Percentiles rank a stretch among this genome's conserved stretches.
phyloP scores from a whole-genome alignment of 495 filamentous ascomycete species.

The Usnea hakonensis region DNA sequence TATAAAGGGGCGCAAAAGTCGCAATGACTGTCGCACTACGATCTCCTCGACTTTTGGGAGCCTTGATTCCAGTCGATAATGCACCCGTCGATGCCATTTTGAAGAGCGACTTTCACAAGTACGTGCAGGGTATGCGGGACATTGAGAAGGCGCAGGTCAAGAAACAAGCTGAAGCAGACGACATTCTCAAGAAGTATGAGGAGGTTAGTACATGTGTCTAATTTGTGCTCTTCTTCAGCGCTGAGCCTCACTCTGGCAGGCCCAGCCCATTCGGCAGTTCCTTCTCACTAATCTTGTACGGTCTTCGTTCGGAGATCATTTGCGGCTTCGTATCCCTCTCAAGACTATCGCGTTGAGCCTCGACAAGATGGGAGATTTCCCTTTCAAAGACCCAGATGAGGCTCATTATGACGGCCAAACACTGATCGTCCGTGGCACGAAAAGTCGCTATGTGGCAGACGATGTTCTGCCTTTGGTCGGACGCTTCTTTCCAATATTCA shows the following conservation, averaged over 20 bases:
- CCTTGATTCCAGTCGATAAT: constrained; percentile 84
- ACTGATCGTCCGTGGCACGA: constrained; percentile 76
- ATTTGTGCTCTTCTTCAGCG: not conserved
- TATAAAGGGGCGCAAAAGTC: constrained; percentile 77
- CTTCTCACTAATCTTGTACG: constrained; percentile 81
- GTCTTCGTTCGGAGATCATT: constrained; percentile 29
- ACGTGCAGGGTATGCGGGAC: constrained; percentile 76
- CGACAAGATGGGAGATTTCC: constrained; percentile 74
- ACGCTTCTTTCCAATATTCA: constrained; percentile 78
- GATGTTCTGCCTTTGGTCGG: constrained; percentile 83
- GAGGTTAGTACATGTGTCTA: constrained; percentile 36
- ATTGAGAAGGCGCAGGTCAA: constrained; percentile 61
- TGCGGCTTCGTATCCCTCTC: constrained; percentile 55
- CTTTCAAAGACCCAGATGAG: constrained; percentile 57
- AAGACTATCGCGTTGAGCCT: constrained; percentile 48
- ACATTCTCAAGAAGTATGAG: constrained; percentile 72
- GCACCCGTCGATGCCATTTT: constrained; percentile 75
- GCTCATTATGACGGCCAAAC: constrained; percentile 65
- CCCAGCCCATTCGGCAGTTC: constrained; percentile 77
- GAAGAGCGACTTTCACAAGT: constrained; percentile 65
- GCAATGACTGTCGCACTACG: constrained; percentile 82
- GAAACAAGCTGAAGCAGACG: constrained; percentile 69
- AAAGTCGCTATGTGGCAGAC: constrained; percentile 78
- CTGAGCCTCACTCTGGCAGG: constrained; percentile 32
- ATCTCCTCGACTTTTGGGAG: constrained; percentile 53